Percentiles rank a stretch among this genome's conserved stretches.
Evolutionary conservation across 2,329 filamentous ascomycete species (phyloP).

Genomic region (Trichophaea hybrida): DNA sequence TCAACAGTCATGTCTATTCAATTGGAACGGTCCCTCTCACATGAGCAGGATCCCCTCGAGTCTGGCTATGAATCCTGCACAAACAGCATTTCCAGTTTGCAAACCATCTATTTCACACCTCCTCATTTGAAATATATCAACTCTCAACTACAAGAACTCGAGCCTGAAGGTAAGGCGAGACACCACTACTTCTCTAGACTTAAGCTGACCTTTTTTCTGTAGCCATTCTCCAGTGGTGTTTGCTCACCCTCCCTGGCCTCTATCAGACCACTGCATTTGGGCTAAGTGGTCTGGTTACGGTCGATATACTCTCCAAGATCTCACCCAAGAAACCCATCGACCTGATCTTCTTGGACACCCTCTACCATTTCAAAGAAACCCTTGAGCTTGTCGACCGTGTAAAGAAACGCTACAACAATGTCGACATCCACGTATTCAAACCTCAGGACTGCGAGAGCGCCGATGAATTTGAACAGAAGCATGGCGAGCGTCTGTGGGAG

Average conservation of each 20-base stretch:
- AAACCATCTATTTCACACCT: slow-evolving; percentile 71
- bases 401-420: slow-evolving; percentile 57
- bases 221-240: slow-evolving; percentile 86
- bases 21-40: slow-evolving; percentile 13
- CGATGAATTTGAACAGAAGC: slow-evolving; percentile 64
- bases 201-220: slow-evolving; percentile 4
- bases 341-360: slow-evolving; percentile 68
- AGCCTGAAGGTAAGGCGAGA: slow-evolving; percentile 48
- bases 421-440: slow-evolving; percentile 79
- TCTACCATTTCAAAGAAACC: slow-evolving; percentile 71
- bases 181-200: background rate
- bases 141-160: slow-evolving; percentile 69
- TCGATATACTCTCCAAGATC: slow-evolving; percentile 74
- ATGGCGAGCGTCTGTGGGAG: slow-evolving; percentile 76
- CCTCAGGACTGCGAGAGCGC: slow-evolving; percentile 59
- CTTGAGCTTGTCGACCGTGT: slow-evolving; percentile 60
- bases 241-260: slow-evolving; percentile 75
- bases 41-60: slow-evolving; percentile 39
- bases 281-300: slow-evolving; percentile 62
- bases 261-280: slow-evolving; percentile 79
- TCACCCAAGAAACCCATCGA: slow-evolving; percentile 47
- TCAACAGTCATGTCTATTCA: slow-evolving; percentile 4
- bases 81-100: slow-evolving; percentile 47
- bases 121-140: slow-evolving; percentile 85
- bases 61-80: slow-evolving; percentile 69